Percentiles rank a stretch among this genome's conserved stretches.
phyloP scores from a whole-genome alignment of 2,329 filamentous ascomycete genomes.

The Trichoderma citrinoviride region DNA sequence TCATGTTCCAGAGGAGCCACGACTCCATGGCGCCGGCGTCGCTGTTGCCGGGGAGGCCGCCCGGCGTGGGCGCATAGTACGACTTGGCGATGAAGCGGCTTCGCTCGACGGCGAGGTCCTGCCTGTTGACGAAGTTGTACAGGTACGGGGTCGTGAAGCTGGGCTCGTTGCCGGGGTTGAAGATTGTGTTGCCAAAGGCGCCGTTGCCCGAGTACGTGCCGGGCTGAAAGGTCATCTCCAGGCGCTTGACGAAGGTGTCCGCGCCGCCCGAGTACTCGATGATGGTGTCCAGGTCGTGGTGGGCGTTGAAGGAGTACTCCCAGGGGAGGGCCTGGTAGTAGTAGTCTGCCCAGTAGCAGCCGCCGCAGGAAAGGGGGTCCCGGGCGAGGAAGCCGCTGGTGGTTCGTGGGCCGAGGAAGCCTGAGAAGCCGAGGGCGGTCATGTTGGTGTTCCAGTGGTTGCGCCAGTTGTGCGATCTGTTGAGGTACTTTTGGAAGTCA shows the following conservation, averaged over 20 bases:
- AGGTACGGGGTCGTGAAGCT: constrained; percentile 66
- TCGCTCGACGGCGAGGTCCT: constrained; percentile 58
- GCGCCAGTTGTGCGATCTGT: constrained; percentile 65
- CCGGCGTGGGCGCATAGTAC: constrained; percentile 54
- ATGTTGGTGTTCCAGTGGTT: constrained; percentile 67
- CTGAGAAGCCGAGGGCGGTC: constrained; percentile 57
- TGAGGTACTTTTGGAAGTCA: constrained; percentile 58
- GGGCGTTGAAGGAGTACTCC: constrained; percentile 67
- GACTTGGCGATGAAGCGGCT: constrained; percentile 58
- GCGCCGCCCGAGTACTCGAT: constrained; percentile 55
- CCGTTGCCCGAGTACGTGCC: constrained; percentile 43
- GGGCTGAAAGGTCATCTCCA: constrained; percentile 60
- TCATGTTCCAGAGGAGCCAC: constrained; percentile 67
- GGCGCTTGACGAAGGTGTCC: constrained; percentile 52
- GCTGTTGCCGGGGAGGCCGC: constrained; percentile 65
- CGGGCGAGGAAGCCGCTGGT: constrained; percentile 49
- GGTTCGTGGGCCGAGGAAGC: constrained; percentile 63
- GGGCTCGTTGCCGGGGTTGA: constrained; percentile 67
- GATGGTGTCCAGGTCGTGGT: constrained; percentile 60
- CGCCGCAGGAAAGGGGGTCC: constrained; percentile 57
- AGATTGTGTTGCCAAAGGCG: constrained; percentile 54
- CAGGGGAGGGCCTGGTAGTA: constrained; percentile 60
- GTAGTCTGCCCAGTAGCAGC: constrained; percentile 64
- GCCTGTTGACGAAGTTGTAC: constrained; percentile 64
- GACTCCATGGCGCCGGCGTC: constrained; percentile 73